Evolutionary conservation across 495 filamentous ascomycete genomes (phyloP).

Genomic region (Tuber umbilicatum): DNA sequence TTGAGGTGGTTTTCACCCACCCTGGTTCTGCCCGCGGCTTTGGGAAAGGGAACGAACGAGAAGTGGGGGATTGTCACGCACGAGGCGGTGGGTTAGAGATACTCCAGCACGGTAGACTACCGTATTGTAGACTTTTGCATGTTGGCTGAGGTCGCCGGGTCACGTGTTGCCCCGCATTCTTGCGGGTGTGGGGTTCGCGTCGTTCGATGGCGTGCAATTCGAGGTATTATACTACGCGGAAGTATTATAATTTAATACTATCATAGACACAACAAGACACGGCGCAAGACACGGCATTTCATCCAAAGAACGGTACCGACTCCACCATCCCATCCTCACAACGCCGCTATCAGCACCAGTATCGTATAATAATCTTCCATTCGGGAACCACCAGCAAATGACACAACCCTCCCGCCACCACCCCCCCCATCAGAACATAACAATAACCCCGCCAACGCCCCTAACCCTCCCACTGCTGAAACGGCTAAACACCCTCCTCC

Average conservation of each 20-base stretch:
- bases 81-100: no score
- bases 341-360: background rate
- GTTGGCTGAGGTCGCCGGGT: background rate
- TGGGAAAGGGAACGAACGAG: no score
- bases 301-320: background rate
- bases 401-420: slow-evolving; percentile 17
- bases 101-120: no score
- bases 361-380: background rate
- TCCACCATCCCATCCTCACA: background rate
- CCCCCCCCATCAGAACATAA: slow-evolving; percentile 30
- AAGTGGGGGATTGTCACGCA: no score
- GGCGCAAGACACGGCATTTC: background rate
- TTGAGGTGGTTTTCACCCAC: no score
- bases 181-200: background rate
- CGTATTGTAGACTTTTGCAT: no score
- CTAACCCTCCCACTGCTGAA: slow-evolving; percentile 66
- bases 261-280: background rate
- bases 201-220: background rate
- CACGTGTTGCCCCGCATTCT: slow-evolving; percentile 1
- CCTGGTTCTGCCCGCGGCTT: no score
- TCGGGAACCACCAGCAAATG: slow-evolving; percentile 8
- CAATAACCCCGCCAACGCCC: slow-evolving; percentile 54
- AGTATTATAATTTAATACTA: background rate
- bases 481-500: slow-evolving; percentile 72
- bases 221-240: no score